Base-by-base conservation (phyloP, 768 basidiomycete species). In the Amanita jacksonii region DNA sequence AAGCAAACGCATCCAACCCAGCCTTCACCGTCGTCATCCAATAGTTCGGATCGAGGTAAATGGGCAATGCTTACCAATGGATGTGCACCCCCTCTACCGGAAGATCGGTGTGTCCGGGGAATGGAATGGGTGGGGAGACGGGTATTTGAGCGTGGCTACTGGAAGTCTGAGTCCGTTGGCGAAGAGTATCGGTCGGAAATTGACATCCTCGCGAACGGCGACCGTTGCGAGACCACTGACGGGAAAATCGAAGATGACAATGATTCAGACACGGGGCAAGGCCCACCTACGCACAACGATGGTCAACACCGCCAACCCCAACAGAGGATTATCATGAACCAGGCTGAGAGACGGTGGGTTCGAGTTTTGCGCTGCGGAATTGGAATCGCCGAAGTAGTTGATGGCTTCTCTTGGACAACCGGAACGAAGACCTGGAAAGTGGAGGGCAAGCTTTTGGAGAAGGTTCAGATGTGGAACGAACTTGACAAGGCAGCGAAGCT, bases 21-120 rank as follows among this genome's bases (percentile, higher is more conserved):
- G 36, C 15, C 47, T 44, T 20, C 53, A 46, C 36, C 50, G 13
- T 30, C 41, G 3, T 35, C 36, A 5, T 32, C 43, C 24, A n/a
- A 12, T 4, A 10, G 30, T 8, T 27, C 58, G 24, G 58, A 65
- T n/a, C 58, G 62, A 27, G 73, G 81, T 35, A 71, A 74, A 28
- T 79, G 80, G 69, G 58, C 65, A 18, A 77, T 92, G 67, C 68
- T 87, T 24, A 85, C 83, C 0, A 77, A 69, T 35, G 77, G 77
- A 10, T 81, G 77, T 49, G 64, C 74, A 16, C 80, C 81, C 0
- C 81, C 88, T 0, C 65, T 98, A 1, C 74, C 86, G 0, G 96
- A 99, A 61, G 96, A 98, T 55, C 97, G 93, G 91, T 87, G 85
- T 54, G 58, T 97, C 52, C 75, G 96, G 24, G 96, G 96, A 1